Conservation (phyloP, 2,329 filamentous ascomycete species). For the Cylindrodendrum hubeiense region DNA sequence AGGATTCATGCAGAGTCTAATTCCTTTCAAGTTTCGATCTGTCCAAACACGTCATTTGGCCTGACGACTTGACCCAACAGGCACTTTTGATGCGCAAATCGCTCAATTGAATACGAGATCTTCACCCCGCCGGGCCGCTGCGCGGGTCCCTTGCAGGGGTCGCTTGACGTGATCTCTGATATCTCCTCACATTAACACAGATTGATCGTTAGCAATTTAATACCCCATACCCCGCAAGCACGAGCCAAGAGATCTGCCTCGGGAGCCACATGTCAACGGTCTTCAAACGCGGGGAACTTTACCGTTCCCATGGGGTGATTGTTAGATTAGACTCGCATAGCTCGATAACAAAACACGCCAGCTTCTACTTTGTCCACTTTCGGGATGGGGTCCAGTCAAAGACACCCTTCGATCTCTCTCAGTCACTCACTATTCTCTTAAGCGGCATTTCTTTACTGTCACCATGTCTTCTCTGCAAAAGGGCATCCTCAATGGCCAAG, state of each 20-base stretch:
- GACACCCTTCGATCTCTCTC: no score
- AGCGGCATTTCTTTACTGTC: not conserved
- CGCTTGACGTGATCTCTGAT: not conserved
- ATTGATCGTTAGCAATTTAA: no score
- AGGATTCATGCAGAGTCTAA: not conserved
- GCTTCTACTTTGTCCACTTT: no score
- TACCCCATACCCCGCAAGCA: not conserved
- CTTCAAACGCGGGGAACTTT: no score
- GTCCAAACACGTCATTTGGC: not conserved
- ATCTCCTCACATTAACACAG: not conserved
- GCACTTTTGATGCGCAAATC: not conserved
- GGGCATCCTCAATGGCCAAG: conserved; percentile 49
- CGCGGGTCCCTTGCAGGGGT: not conserved
- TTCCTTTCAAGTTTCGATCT: not conserved
- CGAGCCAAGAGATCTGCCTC: not conserved
- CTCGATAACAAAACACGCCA: no score
- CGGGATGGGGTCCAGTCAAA: no score
- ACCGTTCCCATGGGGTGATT: no score
- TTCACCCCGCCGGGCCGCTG: not conserved
- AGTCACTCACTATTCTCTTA: no score
- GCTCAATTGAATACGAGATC: not conserved
- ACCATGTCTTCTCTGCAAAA: conserved; percentile 49
- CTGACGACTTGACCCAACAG: not conserved
- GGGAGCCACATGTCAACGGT: no score
- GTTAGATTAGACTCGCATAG: no score